Percentiles rank a stretch among this genome's conserved stretches.
These are phyloP conservation scores for Malassezia brasiliensis DNA, from an alignment of 1,284 basidiomycete species.

Conservation along the genomic window DNA sequence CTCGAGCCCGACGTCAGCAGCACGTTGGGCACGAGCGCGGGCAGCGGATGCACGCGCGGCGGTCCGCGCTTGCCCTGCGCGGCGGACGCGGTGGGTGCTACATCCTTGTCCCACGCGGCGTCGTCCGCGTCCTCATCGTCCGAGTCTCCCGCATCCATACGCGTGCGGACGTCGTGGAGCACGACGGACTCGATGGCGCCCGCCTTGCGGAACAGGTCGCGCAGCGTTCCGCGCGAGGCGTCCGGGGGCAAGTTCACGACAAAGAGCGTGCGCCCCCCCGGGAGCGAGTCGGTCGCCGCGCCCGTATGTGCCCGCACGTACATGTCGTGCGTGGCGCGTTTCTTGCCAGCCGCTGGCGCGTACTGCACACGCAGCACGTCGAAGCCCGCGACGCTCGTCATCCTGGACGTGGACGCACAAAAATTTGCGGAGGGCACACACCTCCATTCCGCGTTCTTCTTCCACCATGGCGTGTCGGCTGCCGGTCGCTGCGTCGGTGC, in stretches of 20 bases:
- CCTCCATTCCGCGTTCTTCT: slow-evolving; percentile 7
- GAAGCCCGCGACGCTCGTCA: slow-evolving; percentile 12
- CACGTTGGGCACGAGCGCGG: slow-evolving; percentile 19
- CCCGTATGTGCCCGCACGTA: slow-evolving; percentile 20
- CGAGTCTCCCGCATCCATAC: not conserved
- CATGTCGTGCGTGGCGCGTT: slow-evolving; percentile 16
- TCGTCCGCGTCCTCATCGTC: slow-evolving; percentile 17
- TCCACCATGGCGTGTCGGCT: not conserved
- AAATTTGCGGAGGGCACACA: slow-evolving; percentile 5
- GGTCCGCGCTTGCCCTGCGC: slow-evolving; percentile 2
- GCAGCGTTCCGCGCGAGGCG: slow-evolving; percentile 27
- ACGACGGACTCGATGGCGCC: slow-evolving; percentile 27
- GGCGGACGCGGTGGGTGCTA: not conserved
- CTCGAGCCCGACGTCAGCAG: slow-evolving; percentile 25
- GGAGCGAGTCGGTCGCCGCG: slow-evolving; percentile 2
- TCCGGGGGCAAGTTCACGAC: slow-evolving; percentile 40
- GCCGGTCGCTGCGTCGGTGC: not conserved
- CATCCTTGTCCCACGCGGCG: slow-evolving; percentile 7
- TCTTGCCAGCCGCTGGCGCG: not conserved
- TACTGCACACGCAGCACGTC: slow-evolving; percentile 5
- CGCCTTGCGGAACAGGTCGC: slow-evolving; percentile 30
- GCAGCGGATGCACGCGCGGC: slow-evolving; percentile 22
- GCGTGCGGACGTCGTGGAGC: slow-evolving; percentile 11
- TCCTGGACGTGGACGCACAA: not conserved
- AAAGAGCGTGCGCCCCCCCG: slow-evolving; percentile 37